Evolutionary conservation across 345 rosid species (phyloP).

Genomic region (Eucalyptus tenuipes): DNA sequence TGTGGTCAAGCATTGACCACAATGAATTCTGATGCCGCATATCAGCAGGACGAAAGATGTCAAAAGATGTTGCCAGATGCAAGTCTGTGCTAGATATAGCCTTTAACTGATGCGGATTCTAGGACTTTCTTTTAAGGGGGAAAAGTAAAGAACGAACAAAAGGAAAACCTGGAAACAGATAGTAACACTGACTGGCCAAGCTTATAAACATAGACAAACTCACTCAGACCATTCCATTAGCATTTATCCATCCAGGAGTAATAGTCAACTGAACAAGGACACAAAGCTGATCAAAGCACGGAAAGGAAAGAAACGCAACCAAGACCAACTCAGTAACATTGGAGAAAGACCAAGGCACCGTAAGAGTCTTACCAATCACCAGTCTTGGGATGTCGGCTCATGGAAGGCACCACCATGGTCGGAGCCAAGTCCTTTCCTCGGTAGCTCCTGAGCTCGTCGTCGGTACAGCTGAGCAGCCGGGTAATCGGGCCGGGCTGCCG

Average conservation of each 20-base stretch:
- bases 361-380: conserved; percentile 62
- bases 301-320: background rate
- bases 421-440: conserved; percentile 89
- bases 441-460: conserved; percentile 67
- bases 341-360: background rate
- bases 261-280: background rate
- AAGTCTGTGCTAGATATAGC: background rate
- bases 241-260: background rate
- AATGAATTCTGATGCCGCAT: background rate
- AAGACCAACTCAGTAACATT: background rate
- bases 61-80: background rate
- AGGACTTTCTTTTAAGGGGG: background rate
- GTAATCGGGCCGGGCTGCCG: conserved; percentile 89
- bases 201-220: background rate
- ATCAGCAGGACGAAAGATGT: background rate
- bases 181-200: background rate
- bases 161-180: background rate
- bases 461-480: conserved; percentile 88
- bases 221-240: background rate
- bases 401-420: conserved; percentile 78
- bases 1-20: background rate
- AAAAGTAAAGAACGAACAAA: background rate
- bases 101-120: background rate
- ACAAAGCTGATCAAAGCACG: background rate
- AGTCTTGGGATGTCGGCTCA: conserved; percentile 91